These are phyloP conservation scores for Aspergillaceae sp. DNA, from an alignment of 2,329 filamentous ascomycete species.

Conservation along the genomic window DNA sequence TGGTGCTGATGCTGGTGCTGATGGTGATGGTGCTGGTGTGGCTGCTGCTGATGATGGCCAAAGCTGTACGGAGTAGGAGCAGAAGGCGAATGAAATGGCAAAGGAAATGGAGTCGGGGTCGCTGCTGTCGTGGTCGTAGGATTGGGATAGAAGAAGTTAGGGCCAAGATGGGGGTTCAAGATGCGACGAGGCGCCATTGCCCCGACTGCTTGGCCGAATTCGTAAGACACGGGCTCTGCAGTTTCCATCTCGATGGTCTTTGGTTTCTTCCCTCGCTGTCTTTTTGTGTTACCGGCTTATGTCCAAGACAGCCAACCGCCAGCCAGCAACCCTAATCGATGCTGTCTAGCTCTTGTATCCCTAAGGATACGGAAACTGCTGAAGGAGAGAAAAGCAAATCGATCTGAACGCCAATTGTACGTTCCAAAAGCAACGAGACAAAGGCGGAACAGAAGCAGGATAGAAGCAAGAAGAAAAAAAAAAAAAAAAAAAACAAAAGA, in stretches of 20 bases:
- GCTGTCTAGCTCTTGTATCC: no score
- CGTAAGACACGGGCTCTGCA: slow-evolving; percentile 33
- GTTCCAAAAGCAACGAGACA: no score
- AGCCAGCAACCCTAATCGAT: not conserved
- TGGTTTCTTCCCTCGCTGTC: slow-evolving; percentile 1
- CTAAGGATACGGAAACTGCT: no score
- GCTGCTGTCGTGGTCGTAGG: slow-evolving; percentile 9
- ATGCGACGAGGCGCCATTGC: slow-evolving; percentile 29
- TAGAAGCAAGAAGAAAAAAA: not conserved
- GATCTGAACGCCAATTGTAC: no score
- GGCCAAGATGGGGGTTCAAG: slow-evolving; percentile 26
- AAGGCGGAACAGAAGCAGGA: not conserved
- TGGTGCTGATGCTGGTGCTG: slow-evolving; percentile 1
- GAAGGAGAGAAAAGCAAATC: no score
- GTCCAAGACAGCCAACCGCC: not conserved
- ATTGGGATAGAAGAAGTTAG: slow-evolving; percentile 31
- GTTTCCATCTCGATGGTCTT: slow-evolving; percentile 28
- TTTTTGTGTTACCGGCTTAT: no score
- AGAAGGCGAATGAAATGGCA: slow-evolving; percentile 27
- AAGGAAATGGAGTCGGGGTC: slow-evolving; percentile 22
- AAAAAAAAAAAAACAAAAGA: not conserved
- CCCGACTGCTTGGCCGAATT: slow-evolving; percentile 31
- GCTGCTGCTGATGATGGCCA: slow-evolving; percentile 19
- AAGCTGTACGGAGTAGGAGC: slow-evolving; percentile 21
- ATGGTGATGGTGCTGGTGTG: slow-evolving; percentile 17